A percentile compares a stretch with the other conserved stretches of the same genome.
Evolutionary conservation across 1,139 yeast genomes (phyloP).

Genomic region (Geotrichum siamense): DNA sequence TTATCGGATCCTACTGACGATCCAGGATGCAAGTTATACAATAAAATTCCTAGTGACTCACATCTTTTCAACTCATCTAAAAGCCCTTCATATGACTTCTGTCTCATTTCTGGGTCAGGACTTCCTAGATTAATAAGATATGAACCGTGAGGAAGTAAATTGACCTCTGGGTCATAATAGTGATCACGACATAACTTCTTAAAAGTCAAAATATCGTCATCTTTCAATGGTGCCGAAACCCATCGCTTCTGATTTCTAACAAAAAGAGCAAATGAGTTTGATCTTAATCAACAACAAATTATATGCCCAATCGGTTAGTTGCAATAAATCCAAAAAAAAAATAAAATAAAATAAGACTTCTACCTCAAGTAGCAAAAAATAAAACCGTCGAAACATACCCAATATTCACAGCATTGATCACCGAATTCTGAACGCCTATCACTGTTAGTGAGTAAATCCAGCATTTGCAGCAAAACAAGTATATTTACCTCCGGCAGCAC

Average conservation of each 20-base stretch:
- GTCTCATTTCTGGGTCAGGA: conserved; percentile 74
- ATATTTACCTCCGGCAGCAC: conserved; percentile 31
- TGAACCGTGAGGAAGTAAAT: conserved; percentile 89
- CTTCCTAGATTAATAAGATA: conserved; percentile 88
- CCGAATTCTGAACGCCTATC: conserved; percentile 58
- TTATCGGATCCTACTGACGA: conserved; percentile 74
- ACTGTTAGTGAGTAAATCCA: background rate
- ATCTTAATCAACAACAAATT: too few relatives aligned
- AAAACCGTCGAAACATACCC: conserved; percentile 44
- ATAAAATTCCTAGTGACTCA: conserved; percentile 74
- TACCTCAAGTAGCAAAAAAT: background rate
- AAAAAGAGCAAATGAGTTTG: conserved; percentile 81
- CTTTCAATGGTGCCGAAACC: conserved; percentile 71
- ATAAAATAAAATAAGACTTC: background rate
- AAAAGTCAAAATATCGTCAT: conserved; percentile 62
- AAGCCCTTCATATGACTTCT: conserved; percentile 70
- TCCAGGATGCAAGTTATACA: conserved; percentile 94
- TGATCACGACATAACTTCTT: conserved; percentile 51
- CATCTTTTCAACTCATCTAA: conserved; percentile 83
- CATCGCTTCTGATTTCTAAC: conserved; percentile 86
- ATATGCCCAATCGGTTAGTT: too few relatives aligned
- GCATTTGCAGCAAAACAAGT: background rate
- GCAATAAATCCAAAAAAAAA: background rate
- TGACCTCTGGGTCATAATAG: conserved; percentile 57
- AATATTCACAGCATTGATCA: conserved; percentile 62